A percentile compares a stretch with the other conserved stretches of the same genome.
Conservation (phyloP, 352 stramenopile genomes). For the Pythium plurisporium region DNA sequence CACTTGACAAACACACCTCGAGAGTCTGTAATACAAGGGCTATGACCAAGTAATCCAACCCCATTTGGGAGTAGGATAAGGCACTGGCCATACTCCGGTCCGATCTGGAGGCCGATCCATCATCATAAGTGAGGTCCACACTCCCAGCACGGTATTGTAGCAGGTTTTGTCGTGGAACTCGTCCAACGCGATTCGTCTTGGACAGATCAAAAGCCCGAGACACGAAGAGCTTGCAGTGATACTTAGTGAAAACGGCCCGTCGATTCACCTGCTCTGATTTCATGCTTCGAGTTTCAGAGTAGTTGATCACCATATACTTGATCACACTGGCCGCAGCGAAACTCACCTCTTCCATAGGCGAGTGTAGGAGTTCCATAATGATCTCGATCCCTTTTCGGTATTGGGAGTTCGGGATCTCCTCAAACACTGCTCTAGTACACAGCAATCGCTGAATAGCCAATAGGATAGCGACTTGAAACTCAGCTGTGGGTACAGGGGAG, state of each 20-base stretch:
- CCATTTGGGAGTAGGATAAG: constrained; percentile 73
- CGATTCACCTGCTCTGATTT: constrained; percentile 84
- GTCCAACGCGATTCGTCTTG: constrained; percentile 67
- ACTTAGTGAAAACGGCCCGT: constrained; percentile 80
- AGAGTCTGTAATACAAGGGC: constrained; percentile 73
- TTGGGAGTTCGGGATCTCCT: constrained; percentile 82
- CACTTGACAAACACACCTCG: constrained; percentile 80
- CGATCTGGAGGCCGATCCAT: constrained; percentile 37
- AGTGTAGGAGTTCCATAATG: constrained; percentile 85
- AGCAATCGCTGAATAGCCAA: constrained; percentile 76
- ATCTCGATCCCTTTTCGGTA: constrained; percentile 84
- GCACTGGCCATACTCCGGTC: constrained; percentile 77
- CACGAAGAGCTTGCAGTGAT: constrained; percentile 78
- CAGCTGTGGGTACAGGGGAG: constrained; percentile 69
- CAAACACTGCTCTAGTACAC: constrained; percentile 78
- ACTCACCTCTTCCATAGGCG: constrained; percentile 80
- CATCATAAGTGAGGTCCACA: constrained; percentile 14
- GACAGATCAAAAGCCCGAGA: constrained; percentile 76
- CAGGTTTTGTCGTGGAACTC: constrained; percentile 25
- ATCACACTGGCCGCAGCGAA: constrained; percentile 79
- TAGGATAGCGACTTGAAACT: constrained; percentile 79
- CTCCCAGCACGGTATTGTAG: constrained; percentile 24
- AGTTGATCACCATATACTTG: constrained; percentile 90
- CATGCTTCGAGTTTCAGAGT: constrained; percentile 81
- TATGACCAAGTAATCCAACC: constrained; percentile 78